These are phyloP conservation scores for Suhomyces sp. DNA, from an alignment of 805 yeast species.

Conservation along the genomic window DNA sequence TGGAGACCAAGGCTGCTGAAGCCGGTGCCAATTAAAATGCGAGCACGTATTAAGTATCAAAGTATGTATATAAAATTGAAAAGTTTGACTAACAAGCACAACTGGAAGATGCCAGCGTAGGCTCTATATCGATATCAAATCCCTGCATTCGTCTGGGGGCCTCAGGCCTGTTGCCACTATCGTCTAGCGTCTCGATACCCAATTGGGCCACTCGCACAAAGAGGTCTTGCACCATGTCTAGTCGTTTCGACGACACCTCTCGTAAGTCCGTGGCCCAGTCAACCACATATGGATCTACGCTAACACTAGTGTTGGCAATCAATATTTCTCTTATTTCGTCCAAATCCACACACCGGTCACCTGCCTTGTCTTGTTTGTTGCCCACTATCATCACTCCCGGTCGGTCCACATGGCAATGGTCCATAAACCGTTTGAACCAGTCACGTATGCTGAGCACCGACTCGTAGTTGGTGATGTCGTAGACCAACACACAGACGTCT, in stretches of 20 bases:
- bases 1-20: slow-evolving; percentile 3
- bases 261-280: slow-evolving; percentile 34
- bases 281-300: slow-evolving; percentile 24
- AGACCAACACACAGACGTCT: slow-evolving; percentile 52
- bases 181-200: slow-evolving; percentile 23
- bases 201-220: slow-evolving; percentile 37
- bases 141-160: slow-evolving; percentile 19
- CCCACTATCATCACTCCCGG: slow-evolving; percentile 55
- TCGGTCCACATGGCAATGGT: slow-evolving; percentile 44
- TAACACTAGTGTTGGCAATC: slow-evolving; percentile 14
- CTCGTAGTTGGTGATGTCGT: slow-evolving; percentile 53
- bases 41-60: neutral
- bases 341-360: slow-evolving; percentile 33
- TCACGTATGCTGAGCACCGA: slow-evolving; percentile 44
- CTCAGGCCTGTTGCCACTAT: slow-evolving; percentile 2
- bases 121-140: slow-evolving; percentile 31
- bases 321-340: slow-evolving; percentile 36
- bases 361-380: slow-evolving; percentile 44
- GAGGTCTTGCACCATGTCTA: slow-evolving; percentile 29
- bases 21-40: neutral
- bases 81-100: slow-evolving; percentile 19
- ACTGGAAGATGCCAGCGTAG: slow-evolving; percentile 7
- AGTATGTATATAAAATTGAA: neutral
- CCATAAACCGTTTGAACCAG: slow-evolving; percentile 49
- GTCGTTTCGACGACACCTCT: slow-evolving; percentile 33